Evolutionary conservation across 75 land plant species (phyloP), one percentile per base, ranked within the genome.

Genomic region (Adiantum capillusveneris): DNA sequence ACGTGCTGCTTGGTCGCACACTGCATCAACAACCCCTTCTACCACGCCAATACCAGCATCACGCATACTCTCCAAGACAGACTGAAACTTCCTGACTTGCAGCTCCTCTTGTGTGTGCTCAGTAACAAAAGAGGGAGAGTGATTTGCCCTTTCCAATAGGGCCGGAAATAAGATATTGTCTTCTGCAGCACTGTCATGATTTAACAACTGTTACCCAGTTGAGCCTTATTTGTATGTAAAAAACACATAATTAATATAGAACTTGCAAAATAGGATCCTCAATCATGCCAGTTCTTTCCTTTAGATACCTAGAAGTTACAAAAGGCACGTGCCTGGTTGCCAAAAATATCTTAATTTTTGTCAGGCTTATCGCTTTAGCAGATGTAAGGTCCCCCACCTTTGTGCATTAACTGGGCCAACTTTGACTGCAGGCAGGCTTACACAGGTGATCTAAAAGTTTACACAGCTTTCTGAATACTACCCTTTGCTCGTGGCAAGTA

Each of bases 141-240:
- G 71, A 20, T 57, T 58, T 37, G 73, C 50, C 65, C 75, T 82
- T 25, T 64, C 63, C 72, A 78, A 80, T 22, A 89, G 79, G 21
- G 84, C 90, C 57, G 95, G 90, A 71, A 89, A 89, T 72, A 89
- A 70, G 37, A 89, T 71, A 56, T 73, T 80, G 39, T 89, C 95
- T 71, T 89, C 90, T 64, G 90, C 95, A 67, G 77, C 70, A 69
- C 95, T 89, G 84, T 72, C 75, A n/a, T 31, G 18, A 18, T 48
- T 43, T 5, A 2, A 60, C 0, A 29, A 3, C 24, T 14, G 28
- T 12, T 27, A 39, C 14, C 5, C 5, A 24, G 26, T 42, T 21
- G 34, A 65, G 55, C 24, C 29, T 5, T 12, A 53, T 53, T 26
- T 26, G 7, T 12, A 53, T 25, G 5, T 3, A 24, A 24, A 2